Conservation (phyloP, 768 basidiomycete genomes). For the Dacryopinax spathularia region DNA sequence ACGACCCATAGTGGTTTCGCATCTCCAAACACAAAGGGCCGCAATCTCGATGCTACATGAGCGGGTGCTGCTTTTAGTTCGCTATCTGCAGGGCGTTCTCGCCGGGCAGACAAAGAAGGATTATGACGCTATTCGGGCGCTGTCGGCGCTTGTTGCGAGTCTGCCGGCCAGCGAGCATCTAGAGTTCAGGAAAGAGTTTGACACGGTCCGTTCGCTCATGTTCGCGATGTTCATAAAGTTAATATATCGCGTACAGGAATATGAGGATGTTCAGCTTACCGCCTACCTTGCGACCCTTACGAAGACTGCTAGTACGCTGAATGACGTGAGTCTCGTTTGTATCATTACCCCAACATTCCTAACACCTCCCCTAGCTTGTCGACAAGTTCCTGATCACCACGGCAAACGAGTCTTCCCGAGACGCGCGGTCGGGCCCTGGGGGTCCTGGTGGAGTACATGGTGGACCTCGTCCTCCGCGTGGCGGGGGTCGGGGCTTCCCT, state of each 20-base stretch:
- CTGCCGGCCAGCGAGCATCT: constrained; percentile 75
- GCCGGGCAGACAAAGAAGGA: constrained; percentile 64
- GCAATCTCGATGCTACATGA: constrained; percentile 96
- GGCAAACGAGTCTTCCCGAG: constrained; percentile 19
- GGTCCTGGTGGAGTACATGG: not conserved
- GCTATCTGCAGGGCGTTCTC: constrained; percentile 67
- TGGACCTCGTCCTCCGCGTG: no score
- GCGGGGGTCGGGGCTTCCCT: no score
- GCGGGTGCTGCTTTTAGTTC: constrained; percentile 69
- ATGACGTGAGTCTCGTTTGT: constrained; percentile 51
- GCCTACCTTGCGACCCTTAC: constrained; percentile 78
- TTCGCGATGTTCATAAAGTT: not conserved
- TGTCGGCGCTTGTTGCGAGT: constrained; percentile 74
- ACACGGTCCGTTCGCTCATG: constrained; percentile 41
- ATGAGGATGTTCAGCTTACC: constrained; percentile 87
- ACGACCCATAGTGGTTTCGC: constrained; percentile 56
- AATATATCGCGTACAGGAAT: constrained; percentile 48
- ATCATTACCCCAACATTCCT: constrained; percentile 1
- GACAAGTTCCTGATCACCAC: constrained; percentile 59
- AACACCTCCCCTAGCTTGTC: constrained; percentile 41
- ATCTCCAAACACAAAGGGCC: constrained; percentile 80
- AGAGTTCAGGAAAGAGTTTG: constrained; percentile 75
- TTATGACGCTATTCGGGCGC: constrained; percentile 64
- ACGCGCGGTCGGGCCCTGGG: not conserved
- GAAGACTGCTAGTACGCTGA: constrained; percentile 72